Base-by-base conservation (phyloP, 1,139 yeast genomes). In the Geotrichum reessii region DNA sequence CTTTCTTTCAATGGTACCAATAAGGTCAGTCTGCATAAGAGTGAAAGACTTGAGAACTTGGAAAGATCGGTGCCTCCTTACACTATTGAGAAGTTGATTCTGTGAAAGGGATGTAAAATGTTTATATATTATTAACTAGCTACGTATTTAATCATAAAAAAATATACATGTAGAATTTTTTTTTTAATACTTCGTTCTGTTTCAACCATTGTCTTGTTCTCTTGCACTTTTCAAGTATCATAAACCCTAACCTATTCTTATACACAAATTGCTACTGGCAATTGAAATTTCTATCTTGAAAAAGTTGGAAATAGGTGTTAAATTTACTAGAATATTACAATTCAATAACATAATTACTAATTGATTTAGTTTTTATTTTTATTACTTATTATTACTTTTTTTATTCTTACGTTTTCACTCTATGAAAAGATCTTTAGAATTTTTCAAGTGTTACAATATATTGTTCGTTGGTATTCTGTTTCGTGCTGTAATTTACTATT, bases 1-100 rank as follows among this genome's bases (percentile, higher is more conserved):
- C 52, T 59, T 47, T 27, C 47, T 48, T 49, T 50, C 40, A 61
- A 54, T 44, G 47, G 49, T 42, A 53, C 58, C 11, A 31, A 50
- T 12, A 61, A 56, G 25, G 44, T 55, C 7, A 62, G 62, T 53
- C 59, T 62, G 31, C 63, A 69, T 60, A 73, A 74, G 60, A 70
- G 69, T 56, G 74, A 58, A 61, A 70, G 59, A 70, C 72, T 65
- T 67, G 71, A 65, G 62, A 69, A 61, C 64, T 66, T 60, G 60
- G 71, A 67, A 8, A 57, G 67, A 50, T 57, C 63, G 12, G 64
- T 66, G 19, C 68, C 71, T 2, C 59, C 62, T 12, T 68, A 68
- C 58, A 61, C 70, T 22, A 67, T 68, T 7, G 71, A 68, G 50
- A 64, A 65, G 56, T 65, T 68, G 19, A 62, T 66, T n/a, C 54